These are phyloP conservation scores for Diversispora eburnea DNA, from an alignment of 192 early-diverging fungal species.

Conservation along the genomic window DNA sequence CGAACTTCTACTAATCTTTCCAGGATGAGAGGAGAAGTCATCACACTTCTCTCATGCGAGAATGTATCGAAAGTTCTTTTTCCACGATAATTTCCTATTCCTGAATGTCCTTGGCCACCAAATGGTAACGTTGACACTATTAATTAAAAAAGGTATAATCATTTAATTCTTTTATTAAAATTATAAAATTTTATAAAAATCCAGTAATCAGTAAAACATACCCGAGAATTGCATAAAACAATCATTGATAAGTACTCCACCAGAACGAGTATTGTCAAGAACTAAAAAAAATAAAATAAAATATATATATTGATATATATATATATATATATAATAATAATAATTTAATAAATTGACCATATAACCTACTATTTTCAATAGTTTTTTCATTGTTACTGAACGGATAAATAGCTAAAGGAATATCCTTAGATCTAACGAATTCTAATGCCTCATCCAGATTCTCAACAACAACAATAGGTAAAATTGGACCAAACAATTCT, in stretches of 20 bases:
- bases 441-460: conserved; percentile 60
- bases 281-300: conserved; percentile 34
- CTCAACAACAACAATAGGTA: conserved; percentile 74
- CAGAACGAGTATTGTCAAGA: conserved; percentile 67
- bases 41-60: conserved; percentile 67
- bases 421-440: conserved; percentile 58
- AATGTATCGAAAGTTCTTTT: conserved; percentile 72
- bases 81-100: conserved; percentile 85
- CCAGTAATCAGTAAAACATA: conserved; percentile 26
- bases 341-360: not conserved
- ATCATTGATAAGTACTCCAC: conserved; percentile 79
- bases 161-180: not conserved
- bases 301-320: not conserved
- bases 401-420: conserved; percentile 79
- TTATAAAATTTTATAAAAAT: not conserved
- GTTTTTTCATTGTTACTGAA: conserved; percentile 54
- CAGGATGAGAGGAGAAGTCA: conserved; percentile 26
- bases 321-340: not conserved
- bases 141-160: not conserved
- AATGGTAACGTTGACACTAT: conserved; percentile 65
- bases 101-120: conserved; percentile 83
- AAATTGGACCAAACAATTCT: conserved; percentile 91
- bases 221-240: conserved; percentile 61
- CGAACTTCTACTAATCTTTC: conserved; percentile 28
- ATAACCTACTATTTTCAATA: conserved; percentile 47